Conservation (phyloP, 2,329 filamentous ascomycete species). For the Botrytis cinerea region DNA sequence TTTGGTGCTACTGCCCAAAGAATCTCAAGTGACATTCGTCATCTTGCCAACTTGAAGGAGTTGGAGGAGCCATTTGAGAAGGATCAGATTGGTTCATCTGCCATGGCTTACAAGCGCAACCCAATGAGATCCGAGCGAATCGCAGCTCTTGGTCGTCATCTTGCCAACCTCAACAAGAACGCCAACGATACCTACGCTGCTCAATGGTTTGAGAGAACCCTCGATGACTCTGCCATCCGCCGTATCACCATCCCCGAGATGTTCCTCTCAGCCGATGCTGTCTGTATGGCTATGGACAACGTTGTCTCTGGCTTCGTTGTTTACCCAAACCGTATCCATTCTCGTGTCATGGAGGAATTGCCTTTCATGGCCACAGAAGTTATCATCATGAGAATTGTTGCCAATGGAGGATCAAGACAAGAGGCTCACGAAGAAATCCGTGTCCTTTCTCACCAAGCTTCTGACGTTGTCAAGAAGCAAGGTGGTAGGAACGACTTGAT, state of each 20-base stretch:
- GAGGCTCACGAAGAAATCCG: constrained; percentile 87
- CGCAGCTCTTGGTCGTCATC: constrained; percentile 50
- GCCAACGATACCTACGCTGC: constrained; percentile 63
- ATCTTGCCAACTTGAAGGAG: constrained; percentile 76
- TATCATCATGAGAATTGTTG: constrained; percentile 77
- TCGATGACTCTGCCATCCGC: constrained; percentile 73
- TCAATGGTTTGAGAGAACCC: constrained; percentile 67
- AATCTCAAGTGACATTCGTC: constrained; percentile 73
- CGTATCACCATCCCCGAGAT: constrained; percentile 64
- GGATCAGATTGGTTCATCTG: constrained; percentile 71
- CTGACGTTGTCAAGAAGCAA: constrained; percentile 69
- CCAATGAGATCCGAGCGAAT: constrained; percentile 54
- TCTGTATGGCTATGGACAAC: constrained; percentile 68
- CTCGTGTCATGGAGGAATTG: constrained; percentile 71
- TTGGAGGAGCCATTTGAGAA: constrained; percentile 86
- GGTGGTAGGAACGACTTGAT: constrained; percentile 75
- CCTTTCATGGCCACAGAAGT: constrained; percentile 81
- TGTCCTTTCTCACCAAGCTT: constrained; percentile 77
- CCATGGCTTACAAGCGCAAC: constrained; percentile 55
- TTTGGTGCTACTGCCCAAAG: constrained; percentile 78
- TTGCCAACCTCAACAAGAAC: constrained; percentile 41
- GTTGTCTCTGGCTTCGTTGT: constrained; percentile 69
- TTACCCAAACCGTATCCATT: constrained; percentile 72
- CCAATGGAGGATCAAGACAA: constrained; percentile 70
- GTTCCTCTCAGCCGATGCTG: constrained; percentile 68